Percentiles rank a stretch among this genome's conserved stretches.
These are phyloP conservation scores for Melocanna baccifera DNA, from an alignment of 176 grass and related monocot genomes.

Conservation along the genomic window DNA sequence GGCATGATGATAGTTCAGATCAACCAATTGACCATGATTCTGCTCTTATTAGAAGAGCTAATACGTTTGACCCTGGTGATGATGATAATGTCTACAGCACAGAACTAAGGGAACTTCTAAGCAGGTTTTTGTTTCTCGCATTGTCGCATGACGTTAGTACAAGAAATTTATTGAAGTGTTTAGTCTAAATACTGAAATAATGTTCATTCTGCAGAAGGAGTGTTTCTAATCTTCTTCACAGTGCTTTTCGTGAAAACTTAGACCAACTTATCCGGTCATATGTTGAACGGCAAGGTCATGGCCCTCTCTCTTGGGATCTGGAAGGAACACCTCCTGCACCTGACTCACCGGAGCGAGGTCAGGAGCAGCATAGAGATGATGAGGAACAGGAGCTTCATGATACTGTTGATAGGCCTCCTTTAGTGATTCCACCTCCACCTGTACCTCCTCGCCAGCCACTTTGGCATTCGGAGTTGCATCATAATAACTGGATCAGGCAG, in stretches of 20 bases:
- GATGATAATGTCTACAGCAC: constrained; percentile 83
- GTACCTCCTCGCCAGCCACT: constrained; percentile 66
- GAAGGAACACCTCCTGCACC: constrained; percentile 48
- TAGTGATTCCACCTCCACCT: constrained; percentile 73
- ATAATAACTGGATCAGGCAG: constrained; percentile 80
- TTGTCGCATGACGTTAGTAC: background rate
- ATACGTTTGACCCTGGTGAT: constrained; percentile 65
- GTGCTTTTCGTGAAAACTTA: constrained; percentile 86
- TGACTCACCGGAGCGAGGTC: constrained; percentile 38
- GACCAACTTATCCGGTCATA: constrained; percentile 85
- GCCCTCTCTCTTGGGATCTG: constrained; percentile 65
- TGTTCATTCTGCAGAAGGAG: constrained; percentile 68
- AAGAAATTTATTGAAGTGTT: background rate
- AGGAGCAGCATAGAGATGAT: constrained; percentile 54
- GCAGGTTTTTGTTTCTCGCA: constrained; percentile 57
- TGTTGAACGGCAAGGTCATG: constrained; percentile 70
- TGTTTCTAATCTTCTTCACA: constrained; percentile 95
- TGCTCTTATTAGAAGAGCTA: constrained; percentile 58
- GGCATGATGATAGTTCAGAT: constrained; percentile 57
- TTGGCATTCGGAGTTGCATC: constrained; percentile 77
- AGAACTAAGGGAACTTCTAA: constrained; percentile 84
- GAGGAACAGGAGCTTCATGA: constrained; percentile 47
- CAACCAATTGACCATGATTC: constrained; percentile 48
- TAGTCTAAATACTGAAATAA: constrained; percentile 19
- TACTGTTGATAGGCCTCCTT: constrained; percentile 38